phyloP scores from a whole-genome alignment of 768 basidiomycete genomes.

The Russula lepida region DNA sequence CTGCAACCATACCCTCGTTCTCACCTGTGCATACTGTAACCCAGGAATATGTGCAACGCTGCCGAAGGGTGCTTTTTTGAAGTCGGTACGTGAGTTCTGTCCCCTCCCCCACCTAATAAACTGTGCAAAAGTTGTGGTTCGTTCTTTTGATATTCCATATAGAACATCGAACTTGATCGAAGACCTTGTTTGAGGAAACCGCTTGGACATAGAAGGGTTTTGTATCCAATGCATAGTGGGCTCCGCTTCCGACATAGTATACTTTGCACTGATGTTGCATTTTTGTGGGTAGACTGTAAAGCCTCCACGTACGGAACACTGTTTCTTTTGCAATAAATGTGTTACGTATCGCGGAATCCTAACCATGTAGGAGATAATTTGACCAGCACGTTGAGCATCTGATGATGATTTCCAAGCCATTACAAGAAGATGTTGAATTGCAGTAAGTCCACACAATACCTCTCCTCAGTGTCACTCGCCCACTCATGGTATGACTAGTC shows the following conservation, averaged over 20 bases:
- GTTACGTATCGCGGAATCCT: neutral
- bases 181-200: neutral
- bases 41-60: neutral
- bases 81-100: too few species aligned
- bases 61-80: neutral
- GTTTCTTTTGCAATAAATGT: constrained; percentile 7
- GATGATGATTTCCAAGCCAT: neutral
- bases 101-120: too few species aligned
- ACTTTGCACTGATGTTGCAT: neutral
- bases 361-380: neutral
- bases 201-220: neutral
- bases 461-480: too few species aligned
- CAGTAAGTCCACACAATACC: too few species aligned
- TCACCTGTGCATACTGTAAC: neutral
- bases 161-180: constrained; percentile 4
- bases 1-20: neutral
- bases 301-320: neutral
- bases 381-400: neutral
- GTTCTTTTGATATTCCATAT: too few species aligned
- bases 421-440: neutral
- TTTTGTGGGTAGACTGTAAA: neutral
- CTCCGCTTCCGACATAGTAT: too few species aligned
- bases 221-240: constrained; percentile 7
- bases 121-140: too few species aligned
- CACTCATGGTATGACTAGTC: neutral